phyloP scores from a whole-genome alignment of 192 early-diverging fungal genomes.

The Umbelopsis sp. region DNA sequence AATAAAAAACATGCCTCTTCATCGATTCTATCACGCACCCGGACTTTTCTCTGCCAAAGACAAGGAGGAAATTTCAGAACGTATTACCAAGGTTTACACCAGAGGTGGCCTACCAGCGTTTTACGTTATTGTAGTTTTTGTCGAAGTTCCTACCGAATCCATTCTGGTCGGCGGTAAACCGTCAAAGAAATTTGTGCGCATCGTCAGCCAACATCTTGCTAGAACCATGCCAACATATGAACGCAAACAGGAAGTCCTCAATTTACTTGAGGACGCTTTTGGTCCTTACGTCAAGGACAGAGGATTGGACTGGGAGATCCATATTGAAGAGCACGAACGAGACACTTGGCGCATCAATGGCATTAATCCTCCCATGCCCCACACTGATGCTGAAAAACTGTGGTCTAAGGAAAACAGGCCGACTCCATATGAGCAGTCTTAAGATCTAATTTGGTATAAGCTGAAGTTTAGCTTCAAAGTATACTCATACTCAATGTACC shows the following conservation, averaged over 20 bases:
- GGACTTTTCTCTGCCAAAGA: slow-evolving; percentile 1
- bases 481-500: no score
- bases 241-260: background rate
- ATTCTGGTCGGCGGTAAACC: background rate
- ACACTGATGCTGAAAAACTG: background rate
- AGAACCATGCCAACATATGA: slow-evolving; percentile 14
- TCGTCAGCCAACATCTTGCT: slow-evolving; percentile 13
- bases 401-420: background rate
- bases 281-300: slow-evolving; percentile 12
- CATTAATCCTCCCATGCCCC: background rate
- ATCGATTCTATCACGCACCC: background rate
- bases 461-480: no score
- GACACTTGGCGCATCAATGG: slow-evolving; percentile 1
- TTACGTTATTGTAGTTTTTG: background rate
- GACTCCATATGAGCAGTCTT: background rate
- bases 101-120: background rate
- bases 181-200: background rate
- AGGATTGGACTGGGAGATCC: slow-evolving; percentile 5
- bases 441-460: no score
- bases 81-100: background rate
- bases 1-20: slow-evolving; percentile 18
- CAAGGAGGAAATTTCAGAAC: background rate
- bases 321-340: background rate
- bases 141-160: background rate
- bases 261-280: background rate